Conservation (phyloP, 208 protist species). For the Acanthamoeba royreba region DNA sequence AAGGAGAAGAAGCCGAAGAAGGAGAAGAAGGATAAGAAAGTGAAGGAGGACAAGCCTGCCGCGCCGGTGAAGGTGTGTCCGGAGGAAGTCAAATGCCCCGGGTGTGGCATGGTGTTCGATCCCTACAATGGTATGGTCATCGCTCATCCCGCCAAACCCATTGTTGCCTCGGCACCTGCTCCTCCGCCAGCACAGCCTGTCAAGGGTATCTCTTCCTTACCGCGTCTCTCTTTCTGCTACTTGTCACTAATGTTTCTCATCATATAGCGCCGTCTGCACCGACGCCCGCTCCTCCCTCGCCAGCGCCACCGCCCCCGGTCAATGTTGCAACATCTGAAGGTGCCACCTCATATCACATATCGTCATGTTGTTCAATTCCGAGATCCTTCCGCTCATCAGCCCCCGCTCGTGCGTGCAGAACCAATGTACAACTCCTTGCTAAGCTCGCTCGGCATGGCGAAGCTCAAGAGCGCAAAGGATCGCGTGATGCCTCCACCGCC, state of each 20-base stretch:
- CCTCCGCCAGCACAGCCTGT: not conserved
- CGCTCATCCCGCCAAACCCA: not conserved
- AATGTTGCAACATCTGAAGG: not conserved
- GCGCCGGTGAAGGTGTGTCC: not conserved
- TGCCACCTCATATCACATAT: not conserved
- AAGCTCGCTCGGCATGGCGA: not conserved
- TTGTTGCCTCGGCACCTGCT: not conserved
- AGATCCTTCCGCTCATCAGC: not conserved
- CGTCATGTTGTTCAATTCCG: not conserved
- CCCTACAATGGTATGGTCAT: not conserved
- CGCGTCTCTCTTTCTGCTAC: not conserved
- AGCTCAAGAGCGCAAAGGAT: not conserved
- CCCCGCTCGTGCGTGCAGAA: not conserved
- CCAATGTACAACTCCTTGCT: not conserved
- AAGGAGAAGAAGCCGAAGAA: not conserved
- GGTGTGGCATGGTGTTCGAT: not conserved
- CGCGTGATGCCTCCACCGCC: conserved; percentile 1
- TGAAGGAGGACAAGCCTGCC: too few species aligned
- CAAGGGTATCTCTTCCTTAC: not conserved
- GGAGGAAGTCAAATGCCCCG: not conserved
- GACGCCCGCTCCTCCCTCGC: not conserved
- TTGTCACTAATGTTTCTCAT: not conserved
- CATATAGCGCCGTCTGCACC: not conserved
- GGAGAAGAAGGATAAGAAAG: not conserved
- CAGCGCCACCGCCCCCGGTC: not conserved